Base-by-base conservation (phyloP, 163 green algal species). In the Scenedesmus sp. region DNA sequence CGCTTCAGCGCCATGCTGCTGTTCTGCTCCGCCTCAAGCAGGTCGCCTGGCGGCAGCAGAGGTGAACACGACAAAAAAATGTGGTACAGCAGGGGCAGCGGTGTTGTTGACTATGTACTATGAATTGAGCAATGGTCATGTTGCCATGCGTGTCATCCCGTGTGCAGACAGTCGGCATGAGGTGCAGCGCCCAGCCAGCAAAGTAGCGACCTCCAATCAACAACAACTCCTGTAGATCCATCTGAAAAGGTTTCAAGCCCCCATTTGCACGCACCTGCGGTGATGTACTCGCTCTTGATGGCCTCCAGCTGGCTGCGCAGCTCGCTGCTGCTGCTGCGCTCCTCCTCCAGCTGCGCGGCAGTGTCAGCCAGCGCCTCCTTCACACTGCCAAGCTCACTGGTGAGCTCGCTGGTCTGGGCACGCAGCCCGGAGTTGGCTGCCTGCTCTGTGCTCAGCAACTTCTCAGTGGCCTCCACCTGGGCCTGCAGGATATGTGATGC, bases 231-330 rank as follows among this genome's bases (percentile, higher is more conserved):
- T 26, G 26, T 26, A 26, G 26, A 26, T 26, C 26, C 26, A 26
- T 26, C 26, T 26, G 26, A 26, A 26, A 26, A 26, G 26, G 26
- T 26, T 26, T 26, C 26, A 26, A 26, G 26, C 26, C 26, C 26
- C 26, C 54, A 67, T 5, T 57, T 3, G 20, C 83, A 57, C 76
- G 4, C 76, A 92, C 88, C 88, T 77, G 81, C 82, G 8, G 79
- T 92, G 66, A 92, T 89, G 82, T 92, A 92, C 66, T 88, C 90
- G 64, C 59, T 84, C 85, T 93, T 93, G 84, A 93, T 90, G 3
- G 34, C 20, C 84, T 93, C 90, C 59, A 90, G 73, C 79, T 93
- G 83, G 12, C 2, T n/a, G 54, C 76, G 66, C 15, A 93, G 46
- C 84, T 93, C 84, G 4, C 8, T 74, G 59, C 54, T 56, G 73